A percentile compares a stretch with the other conserved stretches of the same genome.
Evolutionary conservation across 2,329 filamentous ascomycete genomes (phyloP).

Genomic region (Fusarium poae): DNA sequence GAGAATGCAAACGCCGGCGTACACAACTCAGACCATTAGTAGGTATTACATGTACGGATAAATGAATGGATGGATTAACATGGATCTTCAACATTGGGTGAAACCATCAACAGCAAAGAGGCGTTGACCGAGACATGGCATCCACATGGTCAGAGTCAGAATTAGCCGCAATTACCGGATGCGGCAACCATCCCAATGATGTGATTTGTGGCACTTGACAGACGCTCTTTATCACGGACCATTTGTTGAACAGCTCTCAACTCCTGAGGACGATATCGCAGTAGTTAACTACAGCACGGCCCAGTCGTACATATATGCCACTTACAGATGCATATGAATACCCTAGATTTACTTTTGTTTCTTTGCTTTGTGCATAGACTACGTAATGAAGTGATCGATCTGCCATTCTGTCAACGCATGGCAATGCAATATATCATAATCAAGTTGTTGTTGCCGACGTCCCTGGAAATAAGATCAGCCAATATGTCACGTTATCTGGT

Average conservation of each 20-base stretch:
- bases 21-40: not conserved
- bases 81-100: constrained; percentile 12
- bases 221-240: not conserved
- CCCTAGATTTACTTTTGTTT: constrained; percentile 24
- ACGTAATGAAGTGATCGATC: not conserved
- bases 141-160: constrained; percentile 21
- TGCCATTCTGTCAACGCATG: not conserved
- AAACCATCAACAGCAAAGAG: constrained; percentile 36
- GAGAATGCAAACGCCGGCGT: constrained; percentile 6
- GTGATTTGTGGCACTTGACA: constrained; percentile 37
- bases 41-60: not conserved
- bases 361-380: not conserved
- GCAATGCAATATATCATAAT: not conserved
- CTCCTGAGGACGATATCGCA: not conserved
- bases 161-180: constrained; percentile 41
- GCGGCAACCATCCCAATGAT: constrained; percentile 24
- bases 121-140: constrained; percentile 37
- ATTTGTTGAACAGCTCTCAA: not conserved
- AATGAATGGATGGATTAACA: not conserved
- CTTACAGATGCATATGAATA: not conserved
- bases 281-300: not conserved
- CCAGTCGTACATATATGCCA: constrained; percentile 3
- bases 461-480: not conserved
- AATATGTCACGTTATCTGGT: not conserved
- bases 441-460: not conserved